These are phyloP conservation scores for Malania oleifera DNA, from an alignment of 164 flowering plant species.

Conservation along the genomic window DNA sequence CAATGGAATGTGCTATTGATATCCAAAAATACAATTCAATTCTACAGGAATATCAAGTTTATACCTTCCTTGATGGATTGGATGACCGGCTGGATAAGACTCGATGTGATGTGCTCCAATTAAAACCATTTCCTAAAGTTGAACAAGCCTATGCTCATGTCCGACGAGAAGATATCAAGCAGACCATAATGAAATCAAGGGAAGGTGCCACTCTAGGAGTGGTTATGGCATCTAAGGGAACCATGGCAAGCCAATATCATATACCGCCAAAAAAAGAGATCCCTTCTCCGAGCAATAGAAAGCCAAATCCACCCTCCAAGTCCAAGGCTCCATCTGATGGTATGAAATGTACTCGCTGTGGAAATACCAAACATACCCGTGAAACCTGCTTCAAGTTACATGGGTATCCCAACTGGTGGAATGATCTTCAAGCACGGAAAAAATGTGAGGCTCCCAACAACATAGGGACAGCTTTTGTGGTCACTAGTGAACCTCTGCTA, in stretches of 20 bases:
- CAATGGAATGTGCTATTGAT: background rate
- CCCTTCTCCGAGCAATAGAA: background rate
- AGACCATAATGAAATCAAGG: background rate
- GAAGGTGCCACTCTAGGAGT: background rate
- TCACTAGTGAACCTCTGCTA: background rate
- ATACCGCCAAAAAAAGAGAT: background rate
- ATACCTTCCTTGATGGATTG: background rate
- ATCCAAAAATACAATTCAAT: background rate
- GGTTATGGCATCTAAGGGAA: background rate
- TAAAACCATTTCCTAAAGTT: background rate
- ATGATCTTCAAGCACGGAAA: background rate
- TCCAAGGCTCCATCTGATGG: background rate
- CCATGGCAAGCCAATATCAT: no score
- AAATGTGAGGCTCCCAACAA: background rate
- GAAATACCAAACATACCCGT: background rate
- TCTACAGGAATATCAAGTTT: conserved; percentile 1
- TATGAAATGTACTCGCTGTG: background rate
- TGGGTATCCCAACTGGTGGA: background rate
- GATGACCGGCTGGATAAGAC: background rate
- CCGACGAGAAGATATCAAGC: background rate
- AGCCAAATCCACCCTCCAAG: background rate
- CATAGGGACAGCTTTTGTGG: background rate
- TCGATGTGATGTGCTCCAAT: background rate
- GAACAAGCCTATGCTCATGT: conserved; percentile 4
- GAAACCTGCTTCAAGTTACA: background rate